These are phyloP conservation scores for Phytophthora sojae DNA, from an alignment of 352 stramenopile species.

Conservation along the genomic window DNA sequence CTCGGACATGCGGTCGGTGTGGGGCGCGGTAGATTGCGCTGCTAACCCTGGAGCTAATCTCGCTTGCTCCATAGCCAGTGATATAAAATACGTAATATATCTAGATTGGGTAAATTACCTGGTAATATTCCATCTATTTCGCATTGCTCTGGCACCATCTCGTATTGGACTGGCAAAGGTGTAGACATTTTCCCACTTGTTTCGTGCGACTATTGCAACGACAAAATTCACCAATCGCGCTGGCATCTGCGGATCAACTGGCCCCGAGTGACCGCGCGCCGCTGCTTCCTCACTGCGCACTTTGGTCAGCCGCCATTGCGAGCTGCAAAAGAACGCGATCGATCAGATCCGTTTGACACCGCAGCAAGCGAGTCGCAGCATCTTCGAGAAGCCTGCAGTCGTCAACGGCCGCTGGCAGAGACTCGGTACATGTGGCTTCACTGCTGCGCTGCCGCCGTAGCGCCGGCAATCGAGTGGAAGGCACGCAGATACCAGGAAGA, in stretches of 20 bases:
- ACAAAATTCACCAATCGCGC: too few species aligned
- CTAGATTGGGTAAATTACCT: background rate
- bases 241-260: too few species aligned
- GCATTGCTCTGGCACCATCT: slow-evolving; percentile 1
- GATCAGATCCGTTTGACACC: background rate
- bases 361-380: background rate
- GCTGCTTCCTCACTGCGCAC: background rate
- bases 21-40: background rate
- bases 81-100: background rate
- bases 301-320: background rate
- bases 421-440: too few species aligned
- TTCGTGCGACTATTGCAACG: too few species aligned
- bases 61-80: background rate
- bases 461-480: too few species aligned
- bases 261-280: too few species aligned
- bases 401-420: background rate
- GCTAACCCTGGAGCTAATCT: background rate
- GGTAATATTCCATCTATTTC: background rate
- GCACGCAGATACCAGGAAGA: too few species aligned
- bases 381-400: background rate
- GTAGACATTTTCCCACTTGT: too few species aligned
- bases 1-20: background rate
- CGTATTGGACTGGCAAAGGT: slow-evolving; percentile 1
- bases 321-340: background rate
- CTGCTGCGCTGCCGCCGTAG: background rate